phyloP scores from a whole-genome alignment of 2,329 filamentous ascomycete species.

The Botrytis medusae region DNA sequence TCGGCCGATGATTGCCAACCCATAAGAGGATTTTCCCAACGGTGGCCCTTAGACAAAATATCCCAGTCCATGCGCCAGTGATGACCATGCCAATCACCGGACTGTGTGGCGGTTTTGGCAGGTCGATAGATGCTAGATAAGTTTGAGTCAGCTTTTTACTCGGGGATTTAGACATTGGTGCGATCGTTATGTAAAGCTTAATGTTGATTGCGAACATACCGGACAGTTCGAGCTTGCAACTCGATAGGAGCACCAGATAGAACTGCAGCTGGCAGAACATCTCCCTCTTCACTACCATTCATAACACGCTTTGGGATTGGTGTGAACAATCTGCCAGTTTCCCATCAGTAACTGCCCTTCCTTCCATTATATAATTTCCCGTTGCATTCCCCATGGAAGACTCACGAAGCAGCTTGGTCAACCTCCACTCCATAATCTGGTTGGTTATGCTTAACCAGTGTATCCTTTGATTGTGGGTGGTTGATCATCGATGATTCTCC shows the following conservation, averaged over 20 bases:
- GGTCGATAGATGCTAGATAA: constrained; percentile 80
- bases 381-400: constrained; percentile 34
- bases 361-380: too few species aligned
- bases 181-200: not conserved
- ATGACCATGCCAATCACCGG: constrained; percentile 78
- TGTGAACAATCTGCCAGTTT: constrained; percentile 71
- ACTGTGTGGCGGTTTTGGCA: constrained; percentile 93
- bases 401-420: constrained; percentile 91
- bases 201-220: constrained; percentile 56
- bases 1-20: constrained; percentile 97
- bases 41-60: constrained; percentile 83
- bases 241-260: constrained; percentile 92
- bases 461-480: constrained; percentile 26
- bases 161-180: not conserved
- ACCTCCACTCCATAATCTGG: constrained; percentile 79
- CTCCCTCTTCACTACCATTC: constrained; percentile 81
- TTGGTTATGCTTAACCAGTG: constrained; percentile 48
- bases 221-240: constrained; percentile 88
- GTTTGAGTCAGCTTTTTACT: constrained; percentile 25
- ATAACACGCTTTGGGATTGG: constrained; percentile 87
- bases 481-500: constrained; percentile 25
- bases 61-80: constrained; percentile 99
- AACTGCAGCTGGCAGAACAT: constrained; percentile 75
- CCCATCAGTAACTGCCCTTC: constrained; percentile 21
- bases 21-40: constrained; percentile 98